Conservation (phyloP, 2,329 filamentous ascomycete genomes). For the Alternaria metachromatica region DNA sequence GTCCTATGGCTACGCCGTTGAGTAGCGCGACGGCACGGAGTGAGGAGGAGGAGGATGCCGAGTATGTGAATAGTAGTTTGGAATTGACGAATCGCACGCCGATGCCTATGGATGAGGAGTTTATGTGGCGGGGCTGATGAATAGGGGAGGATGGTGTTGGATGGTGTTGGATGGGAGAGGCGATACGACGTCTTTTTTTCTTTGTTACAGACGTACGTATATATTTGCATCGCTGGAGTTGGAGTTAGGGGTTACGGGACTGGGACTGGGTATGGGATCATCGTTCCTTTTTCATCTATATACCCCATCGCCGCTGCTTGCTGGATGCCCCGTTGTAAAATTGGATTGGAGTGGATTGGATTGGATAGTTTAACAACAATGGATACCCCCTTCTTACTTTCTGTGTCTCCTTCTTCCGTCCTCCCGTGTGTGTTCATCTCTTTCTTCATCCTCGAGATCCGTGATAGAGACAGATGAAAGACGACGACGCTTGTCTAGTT, state of each 20-base stretch:
- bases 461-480: too few relatives aligned
- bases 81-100: conserved; percentile 42
- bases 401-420: not conserved
- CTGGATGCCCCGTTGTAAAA: not conserved
- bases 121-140: conserved; percentile 36
- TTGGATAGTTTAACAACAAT: not conserved
- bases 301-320: not conserved
- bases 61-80: conserved; percentile 35
- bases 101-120: conserved; percentile 51
- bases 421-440: too few relatives aligned
- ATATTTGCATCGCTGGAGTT: conserved; percentile 5
- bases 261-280: not conserved
- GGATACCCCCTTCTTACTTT: not conserved
- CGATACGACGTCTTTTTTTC: not conserved
- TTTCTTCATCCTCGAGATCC: too few relatives aligned
- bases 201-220: not conserved
- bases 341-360: not conserved
- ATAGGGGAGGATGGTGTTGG: too few relatives aligned
- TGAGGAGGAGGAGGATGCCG: conserved; percentile 46
- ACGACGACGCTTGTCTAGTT: too few relatives aligned
- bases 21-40: conserved; percentile 34
- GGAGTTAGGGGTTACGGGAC: not conserved
- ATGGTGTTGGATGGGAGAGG: not conserved
- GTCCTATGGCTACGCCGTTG: conserved; percentile 43
- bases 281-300: not conserved